Conservation (phyloP, 441 rosid genomes). For the Croton setiger region DNA sequence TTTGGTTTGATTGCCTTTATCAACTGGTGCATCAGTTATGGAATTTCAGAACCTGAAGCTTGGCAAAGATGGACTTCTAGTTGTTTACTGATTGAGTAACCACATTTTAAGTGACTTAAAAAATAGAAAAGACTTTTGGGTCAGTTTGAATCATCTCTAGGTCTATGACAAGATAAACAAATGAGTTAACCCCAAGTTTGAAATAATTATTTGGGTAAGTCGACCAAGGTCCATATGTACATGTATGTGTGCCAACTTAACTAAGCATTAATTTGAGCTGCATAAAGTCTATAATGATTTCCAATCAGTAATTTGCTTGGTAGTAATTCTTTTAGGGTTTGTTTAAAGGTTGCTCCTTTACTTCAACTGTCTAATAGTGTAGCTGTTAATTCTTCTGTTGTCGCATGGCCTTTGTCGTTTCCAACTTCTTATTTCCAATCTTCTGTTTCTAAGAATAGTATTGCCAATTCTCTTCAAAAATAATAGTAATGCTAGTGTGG, state of each 20-base stretch:
- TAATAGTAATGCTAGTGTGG: background rate
- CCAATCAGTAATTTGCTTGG: slow-evolving; percentile 18
- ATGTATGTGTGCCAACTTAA: background rate
- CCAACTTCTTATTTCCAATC: slow-evolving; percentile 15
- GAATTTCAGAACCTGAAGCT: background rate
- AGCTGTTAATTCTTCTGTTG: slow-evolving; percentile 29
- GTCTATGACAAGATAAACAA: background rate
- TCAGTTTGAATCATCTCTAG: background rate
- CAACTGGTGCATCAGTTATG: background rate
- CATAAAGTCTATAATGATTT: background rate
- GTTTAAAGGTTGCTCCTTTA: slow-evolving; percentile 37
- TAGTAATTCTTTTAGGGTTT: slow-evolving; percentile 37
- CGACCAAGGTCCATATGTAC: background rate
- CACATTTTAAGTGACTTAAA: background rate
- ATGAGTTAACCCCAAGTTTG: background rate
- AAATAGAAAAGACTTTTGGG: too few relatives aligned
- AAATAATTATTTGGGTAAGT: background rate
- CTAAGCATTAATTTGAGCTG: background rate
- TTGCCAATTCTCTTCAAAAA: background rate
- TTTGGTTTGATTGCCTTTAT: background rate
- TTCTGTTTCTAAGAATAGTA: background rate
- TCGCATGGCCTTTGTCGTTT: slow-evolving; percentile 35
- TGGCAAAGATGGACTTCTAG: background rate
- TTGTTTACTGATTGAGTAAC: background rate
- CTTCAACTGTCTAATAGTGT: slow-evolving; percentile 41